phyloP scores from a whole-genome alignment of 192 early-diverging fungal species.

The Umbelopsis sp. region DNA sequence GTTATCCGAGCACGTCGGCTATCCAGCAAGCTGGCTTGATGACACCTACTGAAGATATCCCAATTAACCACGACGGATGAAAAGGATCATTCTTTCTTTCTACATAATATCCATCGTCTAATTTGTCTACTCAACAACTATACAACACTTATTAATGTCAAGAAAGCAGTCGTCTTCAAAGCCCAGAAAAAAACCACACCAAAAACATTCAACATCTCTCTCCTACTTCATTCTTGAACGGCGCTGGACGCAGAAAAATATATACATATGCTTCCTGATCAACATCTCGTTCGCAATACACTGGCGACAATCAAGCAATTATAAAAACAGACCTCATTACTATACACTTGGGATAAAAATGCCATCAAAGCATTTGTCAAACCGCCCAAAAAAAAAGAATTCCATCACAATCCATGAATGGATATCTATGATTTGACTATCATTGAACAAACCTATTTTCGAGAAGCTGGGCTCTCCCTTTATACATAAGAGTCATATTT shows the following conservation, averaged over 20 bases:
- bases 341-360: background rate
- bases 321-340: background rate
- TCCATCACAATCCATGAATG: background rate
- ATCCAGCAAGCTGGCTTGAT: constrained; percentile 1
- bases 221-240: background rate
- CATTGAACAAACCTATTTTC: background rate
- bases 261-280: too few relatives aligned
- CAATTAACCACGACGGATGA: too few relatives aligned
- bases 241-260: constrained; percentile 10
- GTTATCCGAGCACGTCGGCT: background rate
- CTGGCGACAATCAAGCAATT: background rate
- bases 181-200: background rate
- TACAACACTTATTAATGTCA: background rate
- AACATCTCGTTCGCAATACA: too few relatives aligned
- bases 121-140: too few relatives aligned
- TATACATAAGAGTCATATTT: background rate
- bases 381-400: background rate
- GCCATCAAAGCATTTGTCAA: background rate
- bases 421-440: background rate
- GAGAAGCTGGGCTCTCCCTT: constrained; percentile 1
- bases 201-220: background rate
- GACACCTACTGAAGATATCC: background rate
- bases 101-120: too few relatives aligned
- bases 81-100: too few relatives aligned
- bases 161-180: background rate